Percentiles rank a stretch among this genome's conserved stretches.
Conservation (phyloP, 202 grass and related monocot genomes). For the Elaeis oleifera region DNA sequence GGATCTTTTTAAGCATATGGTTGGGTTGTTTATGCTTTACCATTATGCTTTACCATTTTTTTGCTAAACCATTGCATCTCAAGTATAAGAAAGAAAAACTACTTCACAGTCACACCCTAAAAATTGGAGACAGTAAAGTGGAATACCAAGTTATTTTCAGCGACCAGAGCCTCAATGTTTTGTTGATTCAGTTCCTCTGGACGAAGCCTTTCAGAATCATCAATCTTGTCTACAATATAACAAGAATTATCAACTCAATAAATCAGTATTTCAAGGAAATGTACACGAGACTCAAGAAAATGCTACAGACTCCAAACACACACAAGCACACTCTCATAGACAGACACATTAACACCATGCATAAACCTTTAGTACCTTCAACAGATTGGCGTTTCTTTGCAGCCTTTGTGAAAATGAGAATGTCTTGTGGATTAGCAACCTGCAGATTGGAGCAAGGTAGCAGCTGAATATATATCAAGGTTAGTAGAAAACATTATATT, state of each 20-base stretch:
- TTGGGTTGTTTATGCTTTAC: too few species aligned
- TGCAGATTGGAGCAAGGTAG: conserved; percentile 12
- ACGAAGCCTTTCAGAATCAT: conserved; percentile 76
- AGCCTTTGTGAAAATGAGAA: conserved; percentile 91
- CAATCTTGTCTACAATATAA: conserved; percentile 49
- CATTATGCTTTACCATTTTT: too few species aligned
- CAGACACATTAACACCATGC: too few species aligned
- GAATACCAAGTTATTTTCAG: conserved; percentile 91
- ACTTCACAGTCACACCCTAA: too few species aligned
- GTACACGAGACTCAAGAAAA: background rate
- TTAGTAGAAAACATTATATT: background rate
- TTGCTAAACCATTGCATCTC: too few species aligned
- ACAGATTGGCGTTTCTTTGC: conserved; percentile 58
- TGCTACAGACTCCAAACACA: background rate
- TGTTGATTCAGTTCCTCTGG: conserved; percentile 97
- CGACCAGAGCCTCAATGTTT: conserved; percentile 95
- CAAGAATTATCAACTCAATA: conserved; percentile 12
- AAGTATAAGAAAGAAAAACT: too few species aligned
- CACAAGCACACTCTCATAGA: too few species aligned
- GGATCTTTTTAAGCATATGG: too few species aligned
- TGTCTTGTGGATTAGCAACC: conserved; percentile 98
- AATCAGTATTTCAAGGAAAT: conserved; percentile 12
- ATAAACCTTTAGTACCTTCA: conserved; percentile 44
- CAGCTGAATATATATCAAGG: background rate
- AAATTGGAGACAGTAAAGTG: conserved; percentile 19